phyloP scores from a whole-genome alignment of 257 asterid genomes.

The Voacanga thouarsii region DNA sequence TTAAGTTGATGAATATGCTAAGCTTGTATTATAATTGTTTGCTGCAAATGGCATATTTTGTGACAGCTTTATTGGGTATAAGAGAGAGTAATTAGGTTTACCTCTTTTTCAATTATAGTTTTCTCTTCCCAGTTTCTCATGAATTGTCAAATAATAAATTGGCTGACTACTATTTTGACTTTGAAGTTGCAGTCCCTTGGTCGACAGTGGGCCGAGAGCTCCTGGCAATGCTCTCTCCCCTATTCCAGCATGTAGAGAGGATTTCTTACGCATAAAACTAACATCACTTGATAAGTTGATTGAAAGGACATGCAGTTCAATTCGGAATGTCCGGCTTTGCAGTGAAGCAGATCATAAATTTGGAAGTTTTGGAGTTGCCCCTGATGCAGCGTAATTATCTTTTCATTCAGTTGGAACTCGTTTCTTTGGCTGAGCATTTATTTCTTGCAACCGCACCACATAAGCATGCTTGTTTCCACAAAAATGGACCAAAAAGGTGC shows the following conservation, averaged over 20 bases:
- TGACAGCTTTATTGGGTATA: neutral
- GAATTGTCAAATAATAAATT: slow-evolving; percentile 4
- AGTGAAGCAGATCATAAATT: slow-evolving; percentile 75
- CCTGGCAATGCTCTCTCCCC: slow-evolving; percentile 51
- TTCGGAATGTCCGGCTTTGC: slow-evolving; percentile 84
- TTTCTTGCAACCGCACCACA: neutral
- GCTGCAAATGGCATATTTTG: neutral
- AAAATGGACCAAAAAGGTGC: neutral
- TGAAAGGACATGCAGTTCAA: slow-evolving; percentile 81
- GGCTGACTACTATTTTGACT: neutral
- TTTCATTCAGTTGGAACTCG: neutral
- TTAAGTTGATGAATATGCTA: neutral
- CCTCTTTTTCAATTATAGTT: neutral
- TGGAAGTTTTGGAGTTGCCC: slow-evolving; percentile 93
- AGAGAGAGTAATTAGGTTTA: neutral
- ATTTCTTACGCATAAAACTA: slow-evolving; percentile 77
- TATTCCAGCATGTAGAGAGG: slow-evolving; percentile 85
- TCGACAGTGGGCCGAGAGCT: slow-evolving; percentile 43
- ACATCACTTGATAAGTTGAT: slow-evolving; percentile 87
- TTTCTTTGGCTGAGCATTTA: neutral
- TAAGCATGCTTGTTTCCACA: neutral
- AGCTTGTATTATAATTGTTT: neutral
- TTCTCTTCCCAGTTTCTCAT: slow-evolving; percentile 13
- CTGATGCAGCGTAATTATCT: slow-evolving; percentile 94
- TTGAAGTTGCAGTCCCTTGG: slow-evolving; percentile 40